phyloP scores from a whole-genome alignment of 331 rosid genomes.

The Quercus phellos region DNA sequence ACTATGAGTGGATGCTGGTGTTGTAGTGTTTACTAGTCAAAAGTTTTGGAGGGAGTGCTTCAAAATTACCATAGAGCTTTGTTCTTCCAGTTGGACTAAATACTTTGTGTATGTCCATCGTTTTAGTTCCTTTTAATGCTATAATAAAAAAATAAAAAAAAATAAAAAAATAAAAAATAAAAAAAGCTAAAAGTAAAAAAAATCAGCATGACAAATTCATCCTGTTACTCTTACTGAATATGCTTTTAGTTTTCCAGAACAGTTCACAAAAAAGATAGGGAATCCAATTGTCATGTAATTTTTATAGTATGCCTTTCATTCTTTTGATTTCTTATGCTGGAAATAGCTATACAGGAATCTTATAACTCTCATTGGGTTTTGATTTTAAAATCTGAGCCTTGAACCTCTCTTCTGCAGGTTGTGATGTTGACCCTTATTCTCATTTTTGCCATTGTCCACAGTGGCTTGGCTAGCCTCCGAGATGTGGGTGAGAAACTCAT shows the following conservation, averaged over 20 bases:
- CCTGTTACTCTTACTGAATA: background rate
- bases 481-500: conserved; percentile 77
- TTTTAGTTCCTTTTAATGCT: background rate
- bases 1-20: background rate
- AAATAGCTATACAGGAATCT: background rate
- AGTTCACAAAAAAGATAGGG: background rate
- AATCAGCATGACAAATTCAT: background rate
- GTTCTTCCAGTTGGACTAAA: background rate
- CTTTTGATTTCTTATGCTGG: background rate
- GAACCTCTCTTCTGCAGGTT: conserved; percentile 53
- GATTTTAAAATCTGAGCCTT: conserved; percentile 18
- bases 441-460: conserved; percentile 72
- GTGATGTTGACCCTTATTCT: conserved; percentile 63
- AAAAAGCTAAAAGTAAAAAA: background rate
- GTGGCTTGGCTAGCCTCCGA: conserved; percentile 88
- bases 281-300: background rate
- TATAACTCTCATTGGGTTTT: background rate
- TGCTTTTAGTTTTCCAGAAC: background rate
- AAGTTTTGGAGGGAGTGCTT: background rate
- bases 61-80: background rate
- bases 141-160: background rate
- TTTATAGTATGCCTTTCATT: background rate
- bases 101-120: background rate
- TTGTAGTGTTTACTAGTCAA: background rate
- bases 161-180: background rate